Evolutionary conservation across 164 flowering plant genomes (phyloP), one percentile per base, ranked within the genome.

Genomic region (Vitis rotundifolia): DNA sequence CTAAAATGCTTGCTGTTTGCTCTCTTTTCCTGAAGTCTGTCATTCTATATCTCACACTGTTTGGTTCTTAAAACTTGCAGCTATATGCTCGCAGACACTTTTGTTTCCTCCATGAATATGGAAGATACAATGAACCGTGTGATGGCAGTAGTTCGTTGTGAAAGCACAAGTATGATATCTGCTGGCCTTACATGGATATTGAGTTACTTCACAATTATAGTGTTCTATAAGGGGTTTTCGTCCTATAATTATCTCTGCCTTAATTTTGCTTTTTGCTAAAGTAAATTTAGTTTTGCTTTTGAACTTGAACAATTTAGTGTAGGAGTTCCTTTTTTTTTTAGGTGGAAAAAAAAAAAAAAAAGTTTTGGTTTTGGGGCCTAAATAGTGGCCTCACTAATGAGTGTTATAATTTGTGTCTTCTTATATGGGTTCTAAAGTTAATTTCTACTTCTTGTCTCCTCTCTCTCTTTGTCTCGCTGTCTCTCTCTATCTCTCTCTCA

Each of bases 81-180:
- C 72, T 94, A 59, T 94, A 92, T 87, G 97, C 97, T 71, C 91
- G 95, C 56, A 85, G 97, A 74, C 97, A 92, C 72, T 92, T 76
- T 70, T 94, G 73, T 89, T 86, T 78, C 97, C 97, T 68, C 93
- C 97, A 0, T 88, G 59, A 87, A 70, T 75, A 87, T 92, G 68
- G 97, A 94, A 73, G 97, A 66, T 91, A 84, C 76, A 92, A 92
- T 79, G 88, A n/a, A 83, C 22, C 91, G 91, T 12, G 97, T 92
- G 75, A 91, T 75, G 81, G 91, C 98, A 55, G 89, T 94, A 52
- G 97, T 91, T 26, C 92, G 98, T n/a, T 92, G 98, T 76, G 97
- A 94, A n/a, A 77, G 89, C 98, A 70, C 97, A 94, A 76, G 97
- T 84, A 83, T 66, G 80, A 49, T 57, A 53, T 16, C 18, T 61